Base-by-base conservation (phyloP, 1,139 yeast species). In the Taphrina flavorubra region DNA sequence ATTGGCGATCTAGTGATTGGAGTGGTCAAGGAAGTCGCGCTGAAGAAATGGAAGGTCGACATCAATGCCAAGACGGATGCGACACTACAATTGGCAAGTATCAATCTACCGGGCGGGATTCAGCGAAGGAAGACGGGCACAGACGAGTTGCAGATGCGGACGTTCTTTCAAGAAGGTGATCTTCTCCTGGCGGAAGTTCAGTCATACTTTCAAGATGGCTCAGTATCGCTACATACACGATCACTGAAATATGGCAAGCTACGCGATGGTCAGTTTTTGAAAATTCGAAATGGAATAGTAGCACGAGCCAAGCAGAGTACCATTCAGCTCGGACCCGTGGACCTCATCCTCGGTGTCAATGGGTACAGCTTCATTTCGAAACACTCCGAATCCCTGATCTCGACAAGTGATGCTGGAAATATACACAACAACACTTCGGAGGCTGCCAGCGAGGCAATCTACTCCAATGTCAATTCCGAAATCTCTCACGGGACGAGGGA, bases 1-100 rank as follows among this genome's bases (percentile, higher is more conserved):
- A 92, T 97, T 6, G 99, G 99, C 71, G 99, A 95, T 77, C 98
- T 95, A 78, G 84, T 95, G 18, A 87, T 95, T 47, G 99, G 99
- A 0, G 81, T 99, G 72, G 89, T 95, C 74, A 89, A 96, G 1
- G 99, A 94, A 75, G 98, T 94, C 6, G 97, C 96, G 0, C 88
- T 89, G 74, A 90, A 89, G 77, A 82, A 98, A 74, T 95, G 99
- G 99, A 92, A 89, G 76, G 98, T 95, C 20, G 97, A 94, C 75
- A 91, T 95, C 74, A 98, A 99, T 16, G 90, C 91, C 25, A 88
- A 87, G 74, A 97, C 91, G 75, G 96, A 92, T 77, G 99, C 97
- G 0, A 87, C 90, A 0, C 81, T 95, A 72, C 88, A 91, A 91
- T 82, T 95, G 71, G 99, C 99, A 10, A 90, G 97, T 0, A 97